Base-by-base conservation (phyloP, 352 stramenopile genomes). In the Phytopythium delawarense region DNA sequence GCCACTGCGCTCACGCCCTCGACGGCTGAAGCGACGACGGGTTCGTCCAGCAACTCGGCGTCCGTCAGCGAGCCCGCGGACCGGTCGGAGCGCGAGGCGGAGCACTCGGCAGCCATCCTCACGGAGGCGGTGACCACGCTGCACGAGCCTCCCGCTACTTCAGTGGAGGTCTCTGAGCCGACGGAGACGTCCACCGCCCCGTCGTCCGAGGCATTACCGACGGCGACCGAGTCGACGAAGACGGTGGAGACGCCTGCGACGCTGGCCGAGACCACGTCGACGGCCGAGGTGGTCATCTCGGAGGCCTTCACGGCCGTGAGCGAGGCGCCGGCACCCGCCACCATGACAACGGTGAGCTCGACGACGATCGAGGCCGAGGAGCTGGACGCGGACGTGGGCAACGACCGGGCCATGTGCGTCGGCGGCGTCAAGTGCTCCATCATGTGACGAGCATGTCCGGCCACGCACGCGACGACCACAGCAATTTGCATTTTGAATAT, bases 341-440 rank as follows among this genome's bases (percentile, higher is more conserved):
- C 42, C 3, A 42, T 53, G 42, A 48, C 57, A 11, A 55, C 44
- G 44, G 13, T 44, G 15, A 44, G 42, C 57, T 53, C 69, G 2
- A 74, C 72, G 57, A 60, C 66, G 42, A 40, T 69, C 16, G 68
- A 72, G 6, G 60, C 65, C 44, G 66, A 69, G 23, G 67, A 78
- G 32, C 60, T 75, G n/a, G 67, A 61, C 15, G 52, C 68, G 5
- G 53, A 44, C 2, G 53, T 37, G 20, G 39, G 13, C n/a, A 49
- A 23, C 21, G 35, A 30, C n/a, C 32, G 21, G 35, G 53, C 34
- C 21, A 34, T 13, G 42, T 68, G 66, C 45, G 34, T 88, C 12
- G 67, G 85, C 48, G 76, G 69, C 61, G 62, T 67, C 57, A 71
- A 71, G 58, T 89, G 80, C 74, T 59, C 61, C 63, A 57, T 89